phyloP scores from a whole-genome alignment of 1,139 yeast genomes.

The Trichomonascaceae sp. region DNA sequence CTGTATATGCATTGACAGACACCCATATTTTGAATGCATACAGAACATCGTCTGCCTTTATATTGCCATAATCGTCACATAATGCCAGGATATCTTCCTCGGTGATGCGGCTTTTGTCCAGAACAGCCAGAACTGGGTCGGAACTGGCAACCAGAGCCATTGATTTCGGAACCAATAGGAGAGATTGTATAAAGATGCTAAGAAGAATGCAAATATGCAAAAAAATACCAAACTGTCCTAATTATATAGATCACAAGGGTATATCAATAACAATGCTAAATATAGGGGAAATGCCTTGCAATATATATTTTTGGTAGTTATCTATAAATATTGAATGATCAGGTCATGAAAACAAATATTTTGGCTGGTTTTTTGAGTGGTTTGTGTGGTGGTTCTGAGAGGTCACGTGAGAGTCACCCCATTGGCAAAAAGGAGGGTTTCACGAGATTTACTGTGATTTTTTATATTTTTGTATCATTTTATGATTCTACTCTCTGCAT shows the following conservation, averaged over 20 bases:
- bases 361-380: not conserved
- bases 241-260: not conserved
- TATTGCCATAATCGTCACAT: slow-evolving; percentile 22
- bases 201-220: not conserved
- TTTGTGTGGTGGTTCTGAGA: not conserved
- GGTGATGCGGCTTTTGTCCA: slow-evolving; percentile 18
- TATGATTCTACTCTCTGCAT: too few species aligned
- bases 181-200: not conserved
- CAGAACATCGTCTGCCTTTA: slow-evolving; percentile 26
- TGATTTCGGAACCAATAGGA: not conserved
- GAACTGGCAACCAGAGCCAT: slow-evolving; percentile 6
- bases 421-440: not conserved
- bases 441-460: too few species aligned
- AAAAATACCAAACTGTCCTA: not conserved
- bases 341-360: not conserved
- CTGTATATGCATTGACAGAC: slow-evolving; percentile 23
- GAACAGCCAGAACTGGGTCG: slow-evolving; percentile 28
- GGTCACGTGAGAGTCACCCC: not conserved
- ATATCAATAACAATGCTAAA: not conserved
- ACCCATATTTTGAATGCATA: slow-evolving; percentile 28
- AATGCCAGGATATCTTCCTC: slow-evolving; percentile 25
- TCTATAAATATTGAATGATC: not conserved
- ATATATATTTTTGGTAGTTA: not conserved
- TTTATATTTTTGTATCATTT: too few species aligned
- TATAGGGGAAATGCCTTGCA: not conserved